Conservation (phyloP, 225 moss, liverwort and hornwort species). For the Takakia lepidozioides region DNA sequence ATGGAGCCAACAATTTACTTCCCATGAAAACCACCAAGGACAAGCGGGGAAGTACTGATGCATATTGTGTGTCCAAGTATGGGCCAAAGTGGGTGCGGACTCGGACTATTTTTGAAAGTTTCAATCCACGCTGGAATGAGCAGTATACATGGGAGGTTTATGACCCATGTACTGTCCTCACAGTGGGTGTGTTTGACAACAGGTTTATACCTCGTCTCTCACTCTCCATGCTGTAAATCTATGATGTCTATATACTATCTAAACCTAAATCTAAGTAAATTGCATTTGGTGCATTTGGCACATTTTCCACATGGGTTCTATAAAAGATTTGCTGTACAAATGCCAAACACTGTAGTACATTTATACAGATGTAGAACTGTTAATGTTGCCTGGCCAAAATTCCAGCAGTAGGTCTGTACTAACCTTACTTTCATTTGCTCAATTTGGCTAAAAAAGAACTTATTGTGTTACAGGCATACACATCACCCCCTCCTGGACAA, state of each 20-base stretch:
- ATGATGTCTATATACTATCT: too few relatives aligned
- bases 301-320: too few relatives aligned
- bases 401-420: too few relatives aligned
- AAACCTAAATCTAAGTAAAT: not conserved
- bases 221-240: too few relatives aligned
- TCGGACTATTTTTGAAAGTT: constrained; percentile 79
- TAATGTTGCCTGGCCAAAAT: too few relatives aligned
- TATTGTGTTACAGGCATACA: constrained; percentile 35
- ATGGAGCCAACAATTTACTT: constrained; percentile 63
- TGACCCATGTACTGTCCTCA: constrained; percentile 88
- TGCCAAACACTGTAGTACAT: too few relatives aligned
- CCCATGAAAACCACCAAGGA: constrained; percentile 75
- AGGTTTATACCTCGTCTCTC: too few relatives aligned
- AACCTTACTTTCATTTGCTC: too few relatives aligned
- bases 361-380: too few relatives aligned
- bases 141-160: constrained; percentile 98
- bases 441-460: not conserved
- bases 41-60: constrained; percentile 50
- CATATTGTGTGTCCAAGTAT: constrained; percentile 79
- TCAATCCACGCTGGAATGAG: constrained; percentile 90
- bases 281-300: too few relatives aligned
- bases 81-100: constrained; percentile 93
- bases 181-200: constrained; percentile 87
- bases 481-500: constrained; percentile 21
- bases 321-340: too few relatives aligned